Evolutionary conservation across 2,329 filamentous ascomycete species (phyloP).

Genomic region (Alternaria burnsii): DNA sequence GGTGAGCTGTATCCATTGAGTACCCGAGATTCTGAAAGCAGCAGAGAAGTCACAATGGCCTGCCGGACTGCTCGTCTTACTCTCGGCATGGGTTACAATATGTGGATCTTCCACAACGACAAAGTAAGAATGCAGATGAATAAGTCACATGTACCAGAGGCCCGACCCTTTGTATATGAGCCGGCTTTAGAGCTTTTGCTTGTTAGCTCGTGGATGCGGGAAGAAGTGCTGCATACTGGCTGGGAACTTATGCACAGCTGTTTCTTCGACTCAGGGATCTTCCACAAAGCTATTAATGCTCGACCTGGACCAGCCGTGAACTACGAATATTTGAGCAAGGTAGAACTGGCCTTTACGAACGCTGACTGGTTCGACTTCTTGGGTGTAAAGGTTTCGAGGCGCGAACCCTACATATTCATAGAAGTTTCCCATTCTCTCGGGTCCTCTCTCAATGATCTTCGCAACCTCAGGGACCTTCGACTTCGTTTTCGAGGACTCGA

Average conservation of each 20-base stretch:
- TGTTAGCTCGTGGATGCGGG: neutral
- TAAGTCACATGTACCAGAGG: too few species aligned
- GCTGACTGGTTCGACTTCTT: neutral
- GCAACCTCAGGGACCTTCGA: neutral
- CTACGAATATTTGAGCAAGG: neutral
- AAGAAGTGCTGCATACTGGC: neutral
- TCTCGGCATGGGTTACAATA: too few species aligned
- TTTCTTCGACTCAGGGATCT: neutral
- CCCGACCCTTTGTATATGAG: neutral
- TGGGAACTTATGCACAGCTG: neutral
- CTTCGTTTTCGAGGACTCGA: neutral
- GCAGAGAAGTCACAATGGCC: too few species aligned
- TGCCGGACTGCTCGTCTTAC: too few species aligned
- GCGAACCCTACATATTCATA: neutral
- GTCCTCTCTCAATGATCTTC: neutral
- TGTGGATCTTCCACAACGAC: too few species aligned
- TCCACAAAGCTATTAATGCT: neutral
- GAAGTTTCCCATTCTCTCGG: neutral
- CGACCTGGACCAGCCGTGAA: neutral
- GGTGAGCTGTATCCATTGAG: neutral
- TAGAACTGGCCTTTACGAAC: neutral
- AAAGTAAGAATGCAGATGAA: too few species aligned
- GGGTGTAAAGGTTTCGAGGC: neutral
- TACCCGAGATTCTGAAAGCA: neutral
- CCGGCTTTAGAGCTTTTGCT: neutral